phyloP scores from a whole-genome alignment of 805 yeast species.

The Ogataea chonburiensis region DNA sequence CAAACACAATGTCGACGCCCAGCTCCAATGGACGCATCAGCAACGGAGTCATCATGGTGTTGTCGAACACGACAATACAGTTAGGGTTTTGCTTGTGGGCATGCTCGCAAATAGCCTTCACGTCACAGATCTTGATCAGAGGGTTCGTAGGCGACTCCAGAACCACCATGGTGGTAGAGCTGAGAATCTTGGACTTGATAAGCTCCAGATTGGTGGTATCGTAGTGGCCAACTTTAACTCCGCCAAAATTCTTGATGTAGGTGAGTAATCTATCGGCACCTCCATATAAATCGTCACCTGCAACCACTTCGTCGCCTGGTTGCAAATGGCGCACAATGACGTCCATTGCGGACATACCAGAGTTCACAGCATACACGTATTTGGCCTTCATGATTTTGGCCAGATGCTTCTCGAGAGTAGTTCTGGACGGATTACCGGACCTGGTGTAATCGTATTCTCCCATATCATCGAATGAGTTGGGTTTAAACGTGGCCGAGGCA shows the following conservation, averaged over 20 bases:
- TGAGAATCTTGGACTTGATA: slow-evolving; percentile 54
- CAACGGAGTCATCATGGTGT: slow-evolving; percentile 96
- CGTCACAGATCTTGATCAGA: slow-evolving; percentile 81
- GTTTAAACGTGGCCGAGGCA: slow-evolving; percentile 94
- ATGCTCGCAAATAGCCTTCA: slow-evolving; percentile 59
- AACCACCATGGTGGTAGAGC: slow-evolving; percentile 70
- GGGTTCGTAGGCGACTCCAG: slow-evolving; percentile 95
- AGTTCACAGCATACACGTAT: slow-evolving; percentile 75
- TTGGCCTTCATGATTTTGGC: slow-evolving; percentile 77
- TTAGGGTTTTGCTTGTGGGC: slow-evolving; percentile 70
- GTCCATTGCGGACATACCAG: slow-evolving; percentile 93
- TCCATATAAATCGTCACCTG: slow-evolving; percentile 94
- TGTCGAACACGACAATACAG: slow-evolving; percentile 79
- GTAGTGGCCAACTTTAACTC: slow-evolving; percentile 66
- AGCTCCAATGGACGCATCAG: slow-evolving; percentile 80
- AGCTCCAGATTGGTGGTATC: slow-evolving; percentile 75
- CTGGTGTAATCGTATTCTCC: slow-evolving; percentile 86
- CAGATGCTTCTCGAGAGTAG: slow-evolving; percentile 73
- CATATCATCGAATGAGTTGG: slow-evolving; percentile 65
- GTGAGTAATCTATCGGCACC: slow-evolving; percentile 87
- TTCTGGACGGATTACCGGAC: slow-evolving; percentile 92
- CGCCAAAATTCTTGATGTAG: slow-evolving; percentile 61
- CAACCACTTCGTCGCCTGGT: slow-evolving; percentile 89
- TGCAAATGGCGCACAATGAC: slow-evolving; percentile 70
- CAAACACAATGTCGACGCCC: slow-evolving; percentile 90